Conservation (phyloP, 805 yeast species). For the Saturnispora serradocipensis region DNA sequence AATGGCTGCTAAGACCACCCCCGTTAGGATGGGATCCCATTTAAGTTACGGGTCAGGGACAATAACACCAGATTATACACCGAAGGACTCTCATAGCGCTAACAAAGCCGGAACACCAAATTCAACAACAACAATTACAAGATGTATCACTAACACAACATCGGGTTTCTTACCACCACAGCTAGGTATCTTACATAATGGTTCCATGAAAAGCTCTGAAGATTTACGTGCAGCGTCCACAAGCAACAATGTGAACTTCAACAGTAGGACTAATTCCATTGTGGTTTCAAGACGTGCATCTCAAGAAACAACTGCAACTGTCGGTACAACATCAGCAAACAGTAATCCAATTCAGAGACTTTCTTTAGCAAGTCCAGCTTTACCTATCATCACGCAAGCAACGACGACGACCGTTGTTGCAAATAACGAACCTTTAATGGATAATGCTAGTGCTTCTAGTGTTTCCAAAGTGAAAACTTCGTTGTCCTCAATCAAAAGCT, state of each 20-base stretch:
- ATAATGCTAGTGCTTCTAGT: neutral
- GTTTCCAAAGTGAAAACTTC: neutral
- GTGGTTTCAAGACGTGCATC: slow-evolving; percentile 13
- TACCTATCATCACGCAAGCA: slow-evolving; percentile 30
- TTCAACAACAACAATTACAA: slow-evolving; percentile 1
- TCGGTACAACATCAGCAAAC: slow-evolving; percentile 5
- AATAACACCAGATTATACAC: neutral
- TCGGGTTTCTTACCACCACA: slow-evolving; percentile 3
- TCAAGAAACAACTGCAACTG: slow-evolving; percentile 9
- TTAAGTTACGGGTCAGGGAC: neutral
- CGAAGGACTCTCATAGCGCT: neutral
- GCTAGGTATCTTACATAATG: neutral
- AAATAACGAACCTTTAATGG: neutral
- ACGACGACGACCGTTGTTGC: slow-evolving; percentile 22
- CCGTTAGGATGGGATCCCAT: slow-evolving; percentile 1
- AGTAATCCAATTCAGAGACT: slow-evolving; percentile 23
- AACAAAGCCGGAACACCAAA: neutral
- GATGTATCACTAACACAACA: neutral
- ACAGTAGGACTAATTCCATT: neutral
- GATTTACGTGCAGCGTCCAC: slow-evolving; percentile 3
- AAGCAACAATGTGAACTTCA: neutral
- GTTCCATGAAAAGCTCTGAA: neutral
- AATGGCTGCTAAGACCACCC: neutral
- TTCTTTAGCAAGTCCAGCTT: slow-evolving; percentile 26
- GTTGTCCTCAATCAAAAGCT: slow-evolving; percentile 1